Evolutionary conservation across 2,329 filamentous ascomycete genomes (phyloP).

Genomic region (Epichloe uncinata): DNA sequence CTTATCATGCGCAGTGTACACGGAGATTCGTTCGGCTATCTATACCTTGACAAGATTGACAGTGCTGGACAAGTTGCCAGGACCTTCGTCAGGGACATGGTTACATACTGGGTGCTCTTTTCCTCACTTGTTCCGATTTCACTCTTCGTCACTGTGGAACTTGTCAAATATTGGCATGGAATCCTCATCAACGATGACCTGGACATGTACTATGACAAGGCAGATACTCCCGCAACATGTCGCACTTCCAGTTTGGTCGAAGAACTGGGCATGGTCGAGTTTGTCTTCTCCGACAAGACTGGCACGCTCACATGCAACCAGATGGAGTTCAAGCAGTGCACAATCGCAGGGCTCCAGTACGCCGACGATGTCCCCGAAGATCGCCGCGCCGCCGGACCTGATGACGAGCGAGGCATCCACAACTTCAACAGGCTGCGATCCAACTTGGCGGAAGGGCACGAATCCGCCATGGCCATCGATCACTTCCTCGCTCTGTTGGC

Average conservation of each 20-base stretch:
- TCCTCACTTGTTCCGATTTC: constrained; percentile 95
- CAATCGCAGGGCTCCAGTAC: constrained; percentile 88
- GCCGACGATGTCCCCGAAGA: constrained; percentile 88
- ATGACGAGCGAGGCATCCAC: constrained; percentile 71
- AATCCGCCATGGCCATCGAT: constrained; percentile 41
- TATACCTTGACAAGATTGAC: constrained; percentile 51
- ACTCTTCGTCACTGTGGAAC: constrained; percentile 90
- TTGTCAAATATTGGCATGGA: constrained; percentile 98
- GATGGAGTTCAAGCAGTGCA: constrained; percentile 97
- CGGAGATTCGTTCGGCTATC: constrained; percentile 53
- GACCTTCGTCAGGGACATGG: constrained; percentile 85
- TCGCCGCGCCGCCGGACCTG: constrained; percentile 63
- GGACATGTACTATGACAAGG: constrained; percentile 95
- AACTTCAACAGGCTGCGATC: constrained; percentile 65
- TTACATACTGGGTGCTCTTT: constrained; percentile 97
- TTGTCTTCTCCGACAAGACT: constrained; percentile 97
- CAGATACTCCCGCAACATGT: constrained; percentile 89
- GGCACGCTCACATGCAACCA: constrained; percentile 94
- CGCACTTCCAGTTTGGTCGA: constrained; percentile 93
- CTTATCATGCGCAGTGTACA: constrained; percentile 61
- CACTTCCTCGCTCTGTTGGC: constrained; percentile 80
- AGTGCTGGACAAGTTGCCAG: constrained; percentile 42
- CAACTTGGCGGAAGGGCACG: constrained; percentile 48
- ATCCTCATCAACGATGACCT: constrained; percentile 95
- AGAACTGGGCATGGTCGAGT: constrained; percentile 95